Base-by-base conservation (phyloP, 1,284 basidiomycete species). In the Ganoderma resinaceum region DNA sequence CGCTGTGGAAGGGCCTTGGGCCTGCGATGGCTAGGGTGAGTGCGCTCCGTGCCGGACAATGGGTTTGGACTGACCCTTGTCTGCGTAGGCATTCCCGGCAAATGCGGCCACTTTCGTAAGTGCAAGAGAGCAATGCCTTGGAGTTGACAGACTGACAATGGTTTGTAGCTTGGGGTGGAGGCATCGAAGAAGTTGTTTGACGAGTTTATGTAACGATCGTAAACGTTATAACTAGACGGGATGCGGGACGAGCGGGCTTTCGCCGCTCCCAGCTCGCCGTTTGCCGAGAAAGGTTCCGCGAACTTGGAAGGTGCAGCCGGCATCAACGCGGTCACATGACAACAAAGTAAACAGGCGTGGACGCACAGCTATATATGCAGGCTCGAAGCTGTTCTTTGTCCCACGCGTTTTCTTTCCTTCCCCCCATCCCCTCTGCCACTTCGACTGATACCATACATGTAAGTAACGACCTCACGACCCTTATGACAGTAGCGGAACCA, bases 1-100 rank as follows among this genome's bases (percentile, higher is more conserved):
- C 97, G 7, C 85, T 99, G 38, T 99, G 97, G 94, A 98, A 94
- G 82, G 98, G 97, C 33, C 95, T 99, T 78, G 97, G 95, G 63
- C 98, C 98, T 31, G 97, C 97, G 23, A 99, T 99, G 96, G 92
- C 90, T 62, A 84, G 96, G 77, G 95, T 92, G 85, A 76, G 86
- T 86, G 26, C n/a, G 23, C 16, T 29, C 14, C 26, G 59, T 35
- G 42, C 29, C 7, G 26, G 6, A 20, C 43, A 58, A n/a, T 37
- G 43, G 46, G 26, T n/a, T n/a, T 42, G 35, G 16, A 18, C 43
- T 42, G 29, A 43, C 14, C 23, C 16, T 43, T 63, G 26, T 57
- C 31, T 31, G 37, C 23, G 6, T 69, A 94, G 92, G 94, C 94
- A 62, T 95, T 96, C 87, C 95, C 95, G 7, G 95, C 96, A 35